A percentile compares a stretch with the other conserved stretches of the same genome.
Evolutionary conservation across 495 filamentous ascomycete genomes (phyloP).

Genomic region (Letharia columbiana): DNA sequence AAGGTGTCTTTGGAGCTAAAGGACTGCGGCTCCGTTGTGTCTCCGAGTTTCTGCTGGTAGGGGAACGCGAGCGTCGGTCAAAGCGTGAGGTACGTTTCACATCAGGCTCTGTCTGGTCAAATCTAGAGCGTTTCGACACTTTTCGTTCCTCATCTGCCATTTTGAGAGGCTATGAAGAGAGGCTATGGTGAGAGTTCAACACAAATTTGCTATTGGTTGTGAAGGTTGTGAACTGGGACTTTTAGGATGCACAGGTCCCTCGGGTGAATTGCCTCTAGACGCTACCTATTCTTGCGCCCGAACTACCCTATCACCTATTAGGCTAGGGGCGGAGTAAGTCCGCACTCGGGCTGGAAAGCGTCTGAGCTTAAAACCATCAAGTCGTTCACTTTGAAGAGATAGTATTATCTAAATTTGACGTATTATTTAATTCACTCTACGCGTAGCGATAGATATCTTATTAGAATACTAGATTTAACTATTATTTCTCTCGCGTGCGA

Average conservation of each 20-base stretch:
- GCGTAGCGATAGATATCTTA: too few relatives aligned
- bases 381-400: too few relatives aligned
- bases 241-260: background rate
- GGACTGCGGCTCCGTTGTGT: slow-evolving; percentile 74
- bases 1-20: slow-evolving; percentile 42
- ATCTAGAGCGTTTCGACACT: slow-evolving; percentile 73
- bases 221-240: background rate
- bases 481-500: too few relatives aligned
- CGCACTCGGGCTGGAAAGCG: too few relatives aligned
- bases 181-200: background rate
- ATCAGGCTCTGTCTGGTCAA: slow-evolving; percentile 80
- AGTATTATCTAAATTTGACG: too few relatives aligned
- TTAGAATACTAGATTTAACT: too few relatives aligned
- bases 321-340: too few relatives aligned
- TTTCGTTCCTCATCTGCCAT: slow-evolving; percentile 80
- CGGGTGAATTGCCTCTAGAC: too few relatives aligned
- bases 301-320: too few relatives aligned
- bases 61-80: slow-evolving; percentile 80
- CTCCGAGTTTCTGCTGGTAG: slow-evolving; percentile 53
- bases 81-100: slow-evolving; percentile 64
- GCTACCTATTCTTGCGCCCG: too few relatives aligned
- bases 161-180: background rate
- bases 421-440: too few relatives aligned
- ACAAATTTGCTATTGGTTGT: background rate
- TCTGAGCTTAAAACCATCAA: too few relatives aligned